phyloP scores from a whole-genome alignment of 306 rosid species.

The Trichosanthes cucumerina region DNA sequence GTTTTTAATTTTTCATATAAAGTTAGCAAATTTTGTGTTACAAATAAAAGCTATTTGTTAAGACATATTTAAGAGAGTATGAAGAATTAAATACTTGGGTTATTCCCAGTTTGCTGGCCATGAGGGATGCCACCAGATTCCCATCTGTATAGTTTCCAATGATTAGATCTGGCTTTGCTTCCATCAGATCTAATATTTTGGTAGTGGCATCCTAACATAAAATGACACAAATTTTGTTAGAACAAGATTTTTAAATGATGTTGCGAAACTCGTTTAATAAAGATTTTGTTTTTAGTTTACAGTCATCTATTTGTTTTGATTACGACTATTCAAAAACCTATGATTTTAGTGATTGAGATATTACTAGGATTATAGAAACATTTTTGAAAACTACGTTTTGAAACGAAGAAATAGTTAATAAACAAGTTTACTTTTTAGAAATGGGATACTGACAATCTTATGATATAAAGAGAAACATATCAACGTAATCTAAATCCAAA shows the following conservation, averaged over 20 bases:
- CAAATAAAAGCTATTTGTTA: neutral
- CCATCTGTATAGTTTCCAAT: conserved; percentile 93
- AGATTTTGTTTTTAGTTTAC: neutral
- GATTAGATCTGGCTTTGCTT: conserved; percentile 72
- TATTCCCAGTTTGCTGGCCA: conserved; percentile 77
- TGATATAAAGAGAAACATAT: neutral
- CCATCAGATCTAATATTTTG: conserved; percentile 53
- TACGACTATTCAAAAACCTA: no score
- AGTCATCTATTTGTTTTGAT: neutral
- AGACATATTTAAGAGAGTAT: neutral
- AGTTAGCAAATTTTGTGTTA: conserved; percentile 8
- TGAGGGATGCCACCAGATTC: conserved; percentile 74
- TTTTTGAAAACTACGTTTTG: no score
- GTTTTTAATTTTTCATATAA: conserved; percentile 8
- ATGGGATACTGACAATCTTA: no score
- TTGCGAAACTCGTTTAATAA: neutral
- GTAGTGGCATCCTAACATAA: conserved; percentile 52
- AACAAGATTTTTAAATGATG: neutral
- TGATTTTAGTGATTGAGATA: no score
- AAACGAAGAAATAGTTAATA: neutral
- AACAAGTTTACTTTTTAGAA: neutral
- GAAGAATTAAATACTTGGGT: conserved; percentile 47
- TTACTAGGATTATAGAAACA: no score
- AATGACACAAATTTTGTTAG: neutral
- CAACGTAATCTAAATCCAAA: neutral